Evolutionary conservation across 768 basidiomycete species (phyloP), one percentile per base, ranked within the genome.

Genomic region (Rhodocollybia butyracea): DNA sequence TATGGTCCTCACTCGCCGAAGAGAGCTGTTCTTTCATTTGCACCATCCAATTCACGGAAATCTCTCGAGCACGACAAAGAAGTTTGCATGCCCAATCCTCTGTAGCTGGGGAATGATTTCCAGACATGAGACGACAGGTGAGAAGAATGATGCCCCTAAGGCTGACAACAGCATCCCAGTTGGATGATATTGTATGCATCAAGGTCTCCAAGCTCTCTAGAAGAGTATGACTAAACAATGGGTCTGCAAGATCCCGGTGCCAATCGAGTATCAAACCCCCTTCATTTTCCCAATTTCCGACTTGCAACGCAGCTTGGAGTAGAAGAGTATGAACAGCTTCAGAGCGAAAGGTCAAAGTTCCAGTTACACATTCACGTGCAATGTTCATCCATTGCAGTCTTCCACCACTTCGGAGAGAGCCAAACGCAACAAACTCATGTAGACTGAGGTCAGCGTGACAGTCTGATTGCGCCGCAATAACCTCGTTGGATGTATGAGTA

Each of bases 341-440:
- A 7, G 60, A 54, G 22, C 67, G 64, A 53, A 84, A 75, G 8
- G 68, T 71, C 52, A 84, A 58, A 0, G 61, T 59, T 22, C 70
- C 66, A 6, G 68, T 67, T 6, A 69, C 68, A n/a, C 83, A 58
- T 57, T 78, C 78, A n/a, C 75, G 71, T 12, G 71, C 55, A 36
- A 83, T 73, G 55, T 83, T 83, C 36, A 74, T 62, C 81, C 80
- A 82, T 46, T 83, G 81, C 0, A 83, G 58, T 2, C 55, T 62
- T 0, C 67, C 55, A 0, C 81, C 80, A 34, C 74, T 70, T 5
- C 82, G 77, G 32, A 83, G 57, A 47, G 69, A 65, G 11, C 71
- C 74, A 48, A 80, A 83, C 0, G 75, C 68, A 12, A 74, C 65
- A 31, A 67, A 76, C 52, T 83, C 80, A 27, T 83, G 78, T 2